Percentiles rank a stretch among this genome's conserved stretches.
phyloP scores from a whole-genome alignment of 345 rosid species.

The Camelina sativa region DNA sequence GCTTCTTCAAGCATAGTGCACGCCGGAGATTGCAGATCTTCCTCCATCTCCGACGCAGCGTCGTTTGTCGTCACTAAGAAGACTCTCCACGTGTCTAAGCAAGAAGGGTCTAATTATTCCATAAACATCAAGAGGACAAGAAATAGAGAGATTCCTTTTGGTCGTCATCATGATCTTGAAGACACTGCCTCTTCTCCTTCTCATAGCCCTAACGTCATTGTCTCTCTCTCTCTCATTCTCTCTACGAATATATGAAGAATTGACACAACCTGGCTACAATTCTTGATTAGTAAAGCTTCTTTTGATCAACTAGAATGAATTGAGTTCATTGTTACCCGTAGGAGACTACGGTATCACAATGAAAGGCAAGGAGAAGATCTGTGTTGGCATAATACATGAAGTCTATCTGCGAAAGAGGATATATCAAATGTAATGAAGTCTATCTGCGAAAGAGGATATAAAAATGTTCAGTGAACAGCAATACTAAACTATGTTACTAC shows the following conservation, averaged over 20 bases:
- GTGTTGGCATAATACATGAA: slow-evolving; percentile 80
- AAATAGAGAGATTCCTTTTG: slow-evolving; percentile 41
- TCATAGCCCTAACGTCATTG: slow-evolving; percentile 40
- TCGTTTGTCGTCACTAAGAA: slow-evolving; percentile 32
- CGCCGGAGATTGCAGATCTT: slow-evolving; percentile 28
- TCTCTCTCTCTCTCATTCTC: slow-evolving; percentile 1
- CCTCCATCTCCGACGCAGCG: slow-evolving; percentile 41
- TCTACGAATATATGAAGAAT: neutral
- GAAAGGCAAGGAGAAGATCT: slow-evolving; percentile 80
- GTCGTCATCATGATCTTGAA: slow-evolving; percentile 43
- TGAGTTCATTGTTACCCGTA: slow-evolving; percentile 55
- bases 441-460: no score
- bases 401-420: slow-evolving; percentile 62
- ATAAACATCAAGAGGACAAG: slow-evolving; percentile 24
- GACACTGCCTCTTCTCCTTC: slow-evolving; percentile 45
- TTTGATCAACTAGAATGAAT: neutral
- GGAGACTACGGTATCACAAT: slow-evolving; percentile 71
- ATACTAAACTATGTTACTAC: slow-evolving; percentile 40
- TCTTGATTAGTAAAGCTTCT: slow-evolving; percentile 18
- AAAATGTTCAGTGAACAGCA: neutral
- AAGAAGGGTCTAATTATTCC: slow-evolving; percentile 3
- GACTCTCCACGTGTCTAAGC: slow-evolving; percentile 16
- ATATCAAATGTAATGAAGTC: neutral
- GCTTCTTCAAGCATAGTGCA: slow-evolving; percentile 24
- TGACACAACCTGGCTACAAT: neutral